Conservation (phyloP, 495 filamentous ascomycete species). For the Xylaria curta region DNA sequence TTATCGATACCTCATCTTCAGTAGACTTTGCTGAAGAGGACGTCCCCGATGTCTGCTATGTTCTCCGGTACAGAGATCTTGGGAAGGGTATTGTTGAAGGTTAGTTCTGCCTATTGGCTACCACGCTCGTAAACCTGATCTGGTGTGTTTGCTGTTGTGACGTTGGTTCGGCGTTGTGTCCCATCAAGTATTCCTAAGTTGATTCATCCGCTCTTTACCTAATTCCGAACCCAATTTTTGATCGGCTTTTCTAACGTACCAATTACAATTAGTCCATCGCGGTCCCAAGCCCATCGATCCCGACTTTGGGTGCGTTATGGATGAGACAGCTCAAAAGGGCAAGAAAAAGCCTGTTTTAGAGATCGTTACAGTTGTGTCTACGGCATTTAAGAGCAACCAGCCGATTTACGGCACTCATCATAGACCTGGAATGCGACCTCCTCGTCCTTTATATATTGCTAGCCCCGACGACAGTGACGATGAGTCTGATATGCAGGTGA, state of each 20-base stretch:
- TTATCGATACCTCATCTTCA: background rate
- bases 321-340: constrained; percentile 1
- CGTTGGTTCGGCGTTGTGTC: background rate
- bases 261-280: constrained; percentile 33
- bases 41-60: constrained; percentile 43
- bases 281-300: constrained; percentile 41
- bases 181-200: background rate
- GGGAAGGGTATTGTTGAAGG: constrained; percentile 36
- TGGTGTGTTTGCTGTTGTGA: too few relatives aligned
- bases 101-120: constrained; percentile 24
- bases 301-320: constrained; percentile 24
- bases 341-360: constrained; percentile 40
- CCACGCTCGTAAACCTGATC: background rate
- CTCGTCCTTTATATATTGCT: background rate
- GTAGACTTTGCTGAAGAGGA: constrained; percentile 35
- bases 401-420: background rate
- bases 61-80: constrained; percentile 35
- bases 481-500: constrained; percentile 28
- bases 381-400: constrained; percentile 9
- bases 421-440: background rate
- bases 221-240: background rate
- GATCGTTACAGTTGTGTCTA: constrained; percentile 42
- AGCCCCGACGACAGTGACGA: constrained; percentile 4
- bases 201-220: background rate
- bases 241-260: background rate